Conservation (phyloP, 2,329 filamentous ascomycete genomes). For the Diplodia intermedia region DNA sequence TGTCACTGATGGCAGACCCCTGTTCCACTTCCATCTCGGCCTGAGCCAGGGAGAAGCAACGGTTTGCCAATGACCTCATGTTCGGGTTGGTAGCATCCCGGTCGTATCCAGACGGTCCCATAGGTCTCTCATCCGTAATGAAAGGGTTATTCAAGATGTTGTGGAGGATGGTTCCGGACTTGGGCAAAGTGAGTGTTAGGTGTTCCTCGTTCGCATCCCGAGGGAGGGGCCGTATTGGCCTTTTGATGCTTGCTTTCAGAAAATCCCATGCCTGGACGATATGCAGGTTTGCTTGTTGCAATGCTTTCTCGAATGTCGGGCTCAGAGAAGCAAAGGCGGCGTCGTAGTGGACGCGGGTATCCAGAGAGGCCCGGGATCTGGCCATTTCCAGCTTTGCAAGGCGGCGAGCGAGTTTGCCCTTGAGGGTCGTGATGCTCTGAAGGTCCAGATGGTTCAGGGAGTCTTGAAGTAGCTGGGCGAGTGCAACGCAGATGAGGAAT, state of each 20-base stretch:
- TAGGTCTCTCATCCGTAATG: not conserved
- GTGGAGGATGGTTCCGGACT: not conserved
- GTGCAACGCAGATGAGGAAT: slow-evolving; percentile 58
- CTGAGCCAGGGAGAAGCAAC: not conserved
- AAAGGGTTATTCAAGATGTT: not conserved
- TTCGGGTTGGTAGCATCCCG: not conserved
- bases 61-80: not conserved
- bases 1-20: not conserved
- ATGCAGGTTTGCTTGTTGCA: slow-evolving; percentile 35
- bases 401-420: slow-evolving; percentile 63
- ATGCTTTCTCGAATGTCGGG: slow-evolving; percentile 34
- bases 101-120: not conserved
- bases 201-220: slow-evolving; percentile 39
- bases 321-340: slow-evolving; percentile 42
- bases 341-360: slow-evolving; percentile 36
- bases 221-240: slow-evolving; percentile 54
- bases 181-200: not conserved
- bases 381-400: slow-evolving; percentile 64
- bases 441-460: slow-evolving; percentile 39
- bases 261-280: slow-evolving; percentile 39
- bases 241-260: slow-evolving; percentile 39
- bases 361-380: slow-evolving; percentile 35
- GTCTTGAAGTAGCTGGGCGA: slow-evolving; percentile 58
- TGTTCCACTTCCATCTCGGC: slow-evolving; percentile 17
- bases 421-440: slow-evolving; percentile 52